Conservation (phyloP, 2,329 filamentous ascomycete species). For the Lachnellula hyalina region DNA sequence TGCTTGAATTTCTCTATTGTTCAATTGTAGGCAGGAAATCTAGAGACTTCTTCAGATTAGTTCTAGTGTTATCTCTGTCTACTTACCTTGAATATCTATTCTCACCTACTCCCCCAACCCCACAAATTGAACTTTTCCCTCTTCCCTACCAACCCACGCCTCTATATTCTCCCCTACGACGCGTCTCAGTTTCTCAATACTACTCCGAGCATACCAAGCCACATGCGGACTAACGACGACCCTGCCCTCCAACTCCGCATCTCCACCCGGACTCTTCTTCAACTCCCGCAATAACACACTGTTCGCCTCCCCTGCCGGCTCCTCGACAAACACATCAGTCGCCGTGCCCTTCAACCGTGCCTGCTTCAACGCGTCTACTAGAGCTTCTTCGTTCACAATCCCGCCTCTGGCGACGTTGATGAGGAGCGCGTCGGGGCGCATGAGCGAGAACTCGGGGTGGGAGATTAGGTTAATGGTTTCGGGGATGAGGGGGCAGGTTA, state of each 20-base stretch:
- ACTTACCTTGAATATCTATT: too few relatives aligned
- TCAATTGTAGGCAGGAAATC: neutral
- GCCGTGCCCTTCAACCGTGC: conserved; percentile 27
- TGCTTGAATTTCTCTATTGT: too few relatives aligned
- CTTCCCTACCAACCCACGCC: conserved; percentile 34
- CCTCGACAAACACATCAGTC: conserved; percentile 29
- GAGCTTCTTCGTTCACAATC: conserved; percentile 28
- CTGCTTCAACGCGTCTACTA: conserved; percentile 26
- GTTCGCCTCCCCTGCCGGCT: conserved; percentile 37
- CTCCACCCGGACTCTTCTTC: conserved; percentile 10
- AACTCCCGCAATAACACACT: conserved; percentile 17
- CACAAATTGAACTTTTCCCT: conserved; percentile 13
- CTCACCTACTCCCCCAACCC: neutral
- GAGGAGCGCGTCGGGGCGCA: conserved; percentile 21
- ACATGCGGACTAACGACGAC: conserved; percentile 47
- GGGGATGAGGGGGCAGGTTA: conserved; percentile 20
- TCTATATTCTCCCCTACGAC: conserved; percentile 44
- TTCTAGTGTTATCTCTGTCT: too few relatives aligned
- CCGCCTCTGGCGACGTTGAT: conserved; percentile 32
- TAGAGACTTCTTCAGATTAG: neutral
- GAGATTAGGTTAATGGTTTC: conserved; percentile 25
- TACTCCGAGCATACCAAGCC: conserved; percentile 47
- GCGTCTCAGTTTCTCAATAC: conserved; percentile 40
- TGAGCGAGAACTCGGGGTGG: conserved; percentile 17
- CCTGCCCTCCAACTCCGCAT: conserved; percentile 37